Conservation (phyloP, 2,329 filamentous ascomycete genomes). For the Trichophyton benhamiae region DNA sequence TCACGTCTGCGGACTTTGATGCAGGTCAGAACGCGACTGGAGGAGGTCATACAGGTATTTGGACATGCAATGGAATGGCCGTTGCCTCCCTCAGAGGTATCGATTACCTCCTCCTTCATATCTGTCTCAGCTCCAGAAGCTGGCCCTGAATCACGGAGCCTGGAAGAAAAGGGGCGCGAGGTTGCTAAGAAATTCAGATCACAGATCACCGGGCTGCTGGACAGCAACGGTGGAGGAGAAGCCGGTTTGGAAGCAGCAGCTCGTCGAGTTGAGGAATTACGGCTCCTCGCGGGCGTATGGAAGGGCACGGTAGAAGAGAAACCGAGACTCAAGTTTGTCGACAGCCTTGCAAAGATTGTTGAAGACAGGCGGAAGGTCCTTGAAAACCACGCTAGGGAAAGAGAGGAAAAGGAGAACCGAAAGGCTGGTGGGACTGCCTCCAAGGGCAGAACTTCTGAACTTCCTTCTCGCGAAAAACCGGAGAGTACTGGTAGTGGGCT, state of each 20-base stretch:
- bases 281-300: constrained; percentile 70
- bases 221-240: constrained; percentile 45
- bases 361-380: constrained; percentile 53
- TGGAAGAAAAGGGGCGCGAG: constrained; percentile 77
- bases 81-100: constrained; percentile 75
- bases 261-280: constrained; percentile 61
- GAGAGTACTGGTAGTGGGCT: constrained; percentile 38
- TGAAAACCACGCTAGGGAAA: constrained; percentile 36
- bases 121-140: constrained; percentile 79
- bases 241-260: constrained; percentile 57
- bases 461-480: constrained; percentile 17
- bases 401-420: constrained; percentile 26
- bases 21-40: constrained; percentile 69
- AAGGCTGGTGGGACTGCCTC: constrained; percentile 15
- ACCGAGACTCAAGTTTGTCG: constrained; percentile 67
- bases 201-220: constrained; percentile 59
- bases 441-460: constrained; percentile 13
- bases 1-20: constrained; percentile 70
- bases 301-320: constrained; percentile 93
- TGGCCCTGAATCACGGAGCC: constrained; percentile 52
- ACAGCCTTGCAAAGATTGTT: constrained; percentile 65
- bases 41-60: constrained; percentile 80
- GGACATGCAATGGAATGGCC: constrained; percentile 94
- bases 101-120: constrained; percentile 71
- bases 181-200: constrained; percentile 55